Conservation (phyloP, 148 eudicot species). For the Arctostaphylos glauca region DNA sequence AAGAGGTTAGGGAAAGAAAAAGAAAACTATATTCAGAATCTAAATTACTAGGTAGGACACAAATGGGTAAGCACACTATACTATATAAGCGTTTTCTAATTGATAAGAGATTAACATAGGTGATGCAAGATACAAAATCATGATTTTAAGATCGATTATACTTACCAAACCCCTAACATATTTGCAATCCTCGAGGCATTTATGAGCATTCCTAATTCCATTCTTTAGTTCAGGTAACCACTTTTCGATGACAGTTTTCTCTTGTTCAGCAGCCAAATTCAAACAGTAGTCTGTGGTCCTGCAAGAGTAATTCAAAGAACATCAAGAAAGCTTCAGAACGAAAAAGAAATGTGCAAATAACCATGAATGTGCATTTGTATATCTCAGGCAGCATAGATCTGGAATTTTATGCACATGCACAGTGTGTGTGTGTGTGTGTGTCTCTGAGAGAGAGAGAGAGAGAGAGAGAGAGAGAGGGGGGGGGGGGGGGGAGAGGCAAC, state of each 20-base stretch:
- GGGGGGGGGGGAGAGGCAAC: no score
- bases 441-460: background rate
- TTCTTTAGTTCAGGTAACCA: slow-evolving; percentile 86
- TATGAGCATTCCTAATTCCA: slow-evolving; percentile 65
- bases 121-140: background rate
- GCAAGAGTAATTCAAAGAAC: slow-evolving; percentile 31
- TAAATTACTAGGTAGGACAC: background rate
- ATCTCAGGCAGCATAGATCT: background rate
- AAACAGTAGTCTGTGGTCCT: slow-evolving; percentile 88
- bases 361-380: background rate
- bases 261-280: slow-evolving; percentile 89
- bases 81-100: background rate
- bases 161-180: slow-evolving; percentile 90
- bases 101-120: background rate
- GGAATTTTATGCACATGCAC: background rate
- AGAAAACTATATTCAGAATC: background rate
- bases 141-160: slow-evolving; percentile 12
- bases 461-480: background rate
- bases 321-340: slow-evolving; percentile 11
- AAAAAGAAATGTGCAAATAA: background rate
- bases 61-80: background rate
- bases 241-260: slow-evolving; percentile 65
- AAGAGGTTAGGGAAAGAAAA: background rate
- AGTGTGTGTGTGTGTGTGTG: background rate
- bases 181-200: slow-evolving; percentile 80